phyloP scores from a whole-genome alignment of 2,329 filamentous ascomycete species.

The Nakataea oryzae region DNA sequence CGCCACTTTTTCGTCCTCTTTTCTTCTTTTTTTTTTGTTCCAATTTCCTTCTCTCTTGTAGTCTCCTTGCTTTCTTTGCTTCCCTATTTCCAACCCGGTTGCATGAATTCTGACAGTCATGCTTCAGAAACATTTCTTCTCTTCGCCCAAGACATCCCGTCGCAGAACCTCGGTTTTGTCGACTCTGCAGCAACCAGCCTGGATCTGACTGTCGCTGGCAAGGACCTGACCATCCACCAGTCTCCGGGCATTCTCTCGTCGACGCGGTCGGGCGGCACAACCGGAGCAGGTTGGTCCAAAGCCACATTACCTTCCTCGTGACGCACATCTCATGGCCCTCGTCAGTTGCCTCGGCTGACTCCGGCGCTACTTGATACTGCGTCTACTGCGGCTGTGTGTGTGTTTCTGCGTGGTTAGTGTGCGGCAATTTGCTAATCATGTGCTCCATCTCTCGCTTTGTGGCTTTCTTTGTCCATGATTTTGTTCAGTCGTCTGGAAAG shows the following conservation, averaged over 20 bases:
- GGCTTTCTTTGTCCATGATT: slow-evolving; percentile 2
- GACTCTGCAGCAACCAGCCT: slow-evolving; percentile 57
- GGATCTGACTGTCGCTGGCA: slow-evolving; percentile 52
- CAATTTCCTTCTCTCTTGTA: neutral
- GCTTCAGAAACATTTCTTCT: slow-evolving; percentile 72
- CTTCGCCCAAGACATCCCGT: slow-evolving; percentile 66
- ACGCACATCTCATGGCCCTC: neutral
- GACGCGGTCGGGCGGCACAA: slow-evolving; percentile 51
- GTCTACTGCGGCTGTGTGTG: neutral
- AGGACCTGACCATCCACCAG: slow-evolving; percentile 69
- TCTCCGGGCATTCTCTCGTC: slow-evolving; percentile 76
- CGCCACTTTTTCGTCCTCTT: neutral
- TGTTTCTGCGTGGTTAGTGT: neutral
- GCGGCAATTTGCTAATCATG: neutral
- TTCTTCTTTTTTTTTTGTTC: neutral
- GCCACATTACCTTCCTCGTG: neutral
- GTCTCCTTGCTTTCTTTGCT: slow-evolving; percentile 3
- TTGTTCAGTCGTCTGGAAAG: slow-evolving; percentile 71
- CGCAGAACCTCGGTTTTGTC: slow-evolving; percentile 75
- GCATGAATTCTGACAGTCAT: neutral
- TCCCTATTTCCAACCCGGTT: neutral
- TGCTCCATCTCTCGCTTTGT: neutral
- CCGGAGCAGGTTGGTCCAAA: slow-evolving; percentile 35
- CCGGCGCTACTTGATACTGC: neutral
- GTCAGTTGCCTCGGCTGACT: neutral